Base-by-base conservation (phyloP, 495 filamentous ascomycete genomes). In the Penicillium arizonense region DNA sequence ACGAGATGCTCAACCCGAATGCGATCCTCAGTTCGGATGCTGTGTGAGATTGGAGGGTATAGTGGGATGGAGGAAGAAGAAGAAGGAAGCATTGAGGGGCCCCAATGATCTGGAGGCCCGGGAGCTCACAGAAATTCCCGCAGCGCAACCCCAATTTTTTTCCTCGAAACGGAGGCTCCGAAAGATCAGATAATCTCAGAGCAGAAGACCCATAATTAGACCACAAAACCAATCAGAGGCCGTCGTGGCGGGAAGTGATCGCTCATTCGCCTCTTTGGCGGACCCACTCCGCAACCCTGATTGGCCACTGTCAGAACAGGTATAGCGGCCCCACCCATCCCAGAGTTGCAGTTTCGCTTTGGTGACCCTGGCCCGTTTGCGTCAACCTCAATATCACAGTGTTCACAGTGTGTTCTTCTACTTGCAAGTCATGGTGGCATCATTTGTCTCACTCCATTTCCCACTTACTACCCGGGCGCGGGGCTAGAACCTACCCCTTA, bases 171-270 rank as follows among this genome's bases (percentile, higher is more conserved):
- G 38, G 38, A 34, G 47, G 0, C 20, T 18, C 47, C 48, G 48
- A 43, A 49, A 20, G 32, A 50, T 50, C 48, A 50, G 48, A 50
- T 50, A 50, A 43, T 43, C 12, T 14, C 13, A 32, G 36, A 16
- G n/a, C n/a, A 24, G 1, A 8, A n/a, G 34, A 24, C 3, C 16
- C 44, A 41, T 23, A 11, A 24, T 42, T 13, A 14, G 36, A 34
- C 26, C 4, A 13, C 11, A 11, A 2, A 12, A 11, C 48, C 48
- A 50, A 50, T 50, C 13, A 50, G 20, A 6, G 28, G 20, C 4
- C 7, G 32, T 9, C 0, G 30, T 50, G 18, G 18, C 16, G 4
- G 47, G 10, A 24, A 39, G 35, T 43, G 38, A 18, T 33, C 30
- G n/a, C 13, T 9, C 13, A 35, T 30, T 35, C 7, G 37, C 2